phyloP scores from a whole-genome alignment of 257 asterid species.

The Solanum pennellii region DNA sequence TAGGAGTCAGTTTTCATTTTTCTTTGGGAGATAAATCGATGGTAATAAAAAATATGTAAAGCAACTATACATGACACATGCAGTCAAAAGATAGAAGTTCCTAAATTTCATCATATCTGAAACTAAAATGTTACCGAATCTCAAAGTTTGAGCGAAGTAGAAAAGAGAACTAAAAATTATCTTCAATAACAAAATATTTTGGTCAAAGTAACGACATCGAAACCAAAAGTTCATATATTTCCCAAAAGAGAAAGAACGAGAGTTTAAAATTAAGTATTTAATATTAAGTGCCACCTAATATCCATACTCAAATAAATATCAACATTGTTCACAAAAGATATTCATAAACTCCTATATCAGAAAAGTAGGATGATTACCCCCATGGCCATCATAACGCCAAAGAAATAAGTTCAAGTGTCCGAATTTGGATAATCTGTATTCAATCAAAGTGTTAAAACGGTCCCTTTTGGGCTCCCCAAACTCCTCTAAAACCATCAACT shows the following conservation, averaged over 20 bases:
- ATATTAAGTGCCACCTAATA: neutral
- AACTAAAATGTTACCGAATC: neutral
- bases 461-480: neutral
- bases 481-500: too few relatives aligned
- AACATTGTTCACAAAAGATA: neutral
- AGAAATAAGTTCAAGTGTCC: conserved; percentile 55
- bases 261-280: neutral
- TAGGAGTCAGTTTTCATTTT: too few relatives aligned
- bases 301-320: neutral
- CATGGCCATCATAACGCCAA: conserved; percentile 98
- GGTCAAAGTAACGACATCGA: neutral
- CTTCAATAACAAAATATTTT: neutral
- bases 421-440: conserved; percentile 75
- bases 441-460: conserved; percentile 36
- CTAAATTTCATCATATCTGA: neutral
- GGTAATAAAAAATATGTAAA: neutral
- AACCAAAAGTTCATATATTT: neutral
- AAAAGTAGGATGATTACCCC: conserved; percentile 45
- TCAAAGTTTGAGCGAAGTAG: neutral
- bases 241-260: neutral
- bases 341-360: neutral
- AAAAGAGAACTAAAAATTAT: neutral
- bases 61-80: neutral
- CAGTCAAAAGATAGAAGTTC: neutral
- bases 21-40: too few relatives aligned